Percentiles rank a stretch among this genome's conserved stretches.
These are phyloP conservation scores for Babesia ovata DNA, from an alignment of 169 alveolate genomes.

Conservation along the genomic window DNA sequence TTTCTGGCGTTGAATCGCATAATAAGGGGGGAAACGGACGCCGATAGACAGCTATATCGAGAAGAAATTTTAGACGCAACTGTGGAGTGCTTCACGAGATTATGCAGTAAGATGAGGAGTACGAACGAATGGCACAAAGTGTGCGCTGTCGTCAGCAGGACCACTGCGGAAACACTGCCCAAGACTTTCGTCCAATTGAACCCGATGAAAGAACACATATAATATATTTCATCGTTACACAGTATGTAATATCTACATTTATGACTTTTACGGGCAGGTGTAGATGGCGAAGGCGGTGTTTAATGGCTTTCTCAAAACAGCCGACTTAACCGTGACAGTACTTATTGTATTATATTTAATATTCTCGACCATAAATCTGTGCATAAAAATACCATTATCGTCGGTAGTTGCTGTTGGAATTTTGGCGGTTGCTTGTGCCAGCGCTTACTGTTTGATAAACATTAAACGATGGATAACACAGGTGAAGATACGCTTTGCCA, in stretches of 20 bases:
- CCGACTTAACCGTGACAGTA: conserved; percentile 37
- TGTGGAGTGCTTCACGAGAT: conserved; percentile 48
- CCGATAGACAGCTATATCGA: conserved; percentile 37
- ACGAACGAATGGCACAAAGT: conserved; percentile 56
- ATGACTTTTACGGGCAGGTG: neutral
- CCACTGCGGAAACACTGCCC: conserved; percentile 55
- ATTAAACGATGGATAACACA: conserved; percentile 8
- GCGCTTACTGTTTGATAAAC: conserved; percentile 49
- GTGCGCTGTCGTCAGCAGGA: conserved; percentile 53
- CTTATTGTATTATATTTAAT: conserved; percentile 26
- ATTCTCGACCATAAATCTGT: conserved; percentile 43
- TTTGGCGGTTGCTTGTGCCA: conserved; percentile 13
- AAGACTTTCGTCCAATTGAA: conserved; percentile 8
- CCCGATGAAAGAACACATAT: neutral
- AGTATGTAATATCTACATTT: no score
- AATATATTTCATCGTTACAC: neutral
- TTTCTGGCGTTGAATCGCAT: conserved; percentile 45
- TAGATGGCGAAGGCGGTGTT: conserved; percentile 10
- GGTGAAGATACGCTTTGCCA: neutral
- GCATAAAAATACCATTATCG: conserved; percentile 49
- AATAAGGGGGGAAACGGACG: conserved; percentile 61
- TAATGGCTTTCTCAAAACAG: neutral
- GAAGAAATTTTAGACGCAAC: conserved; percentile 51
- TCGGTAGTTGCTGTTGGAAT: conserved; percentile 54
- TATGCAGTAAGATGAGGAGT: conserved; percentile 11